A percentile compares a stretch with the other conserved stretches of the same genome.
These are phyloP conservation scores for Leccinellum rugosiceps DNA, from an alignment of 768 basidiomycete species.

Conservation along the genomic window DNA sequence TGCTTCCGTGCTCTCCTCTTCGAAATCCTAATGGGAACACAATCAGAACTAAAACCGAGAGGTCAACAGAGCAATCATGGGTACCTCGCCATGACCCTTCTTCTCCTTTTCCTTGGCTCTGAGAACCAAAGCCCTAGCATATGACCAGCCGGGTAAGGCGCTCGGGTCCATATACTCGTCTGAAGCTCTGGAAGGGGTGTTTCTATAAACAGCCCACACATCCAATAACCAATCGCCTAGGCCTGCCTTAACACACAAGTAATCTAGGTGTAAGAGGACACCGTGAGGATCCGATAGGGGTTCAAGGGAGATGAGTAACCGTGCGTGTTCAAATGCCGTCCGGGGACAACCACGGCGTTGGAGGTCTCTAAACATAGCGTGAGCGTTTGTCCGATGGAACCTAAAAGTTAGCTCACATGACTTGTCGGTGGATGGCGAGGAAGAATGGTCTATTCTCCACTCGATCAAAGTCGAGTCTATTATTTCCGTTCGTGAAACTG, in stretches of 20 bases:
- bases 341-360: slow-evolving; percentile 86
- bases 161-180: slow-evolving; percentile 46
- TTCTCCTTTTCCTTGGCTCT: slow-evolving; percentile 47
- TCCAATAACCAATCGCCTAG: slow-evolving; percentile 81
- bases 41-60: slow-evolving; percentile 1
- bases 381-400: neutral
- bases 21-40: slow-evolving; percentile 40
- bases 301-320: slow-evolving; percentile 82
- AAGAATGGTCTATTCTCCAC: slow-evolving; percentile 95
- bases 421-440: slow-evolving; percentile 79
- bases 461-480: slow-evolving; percentile 83
- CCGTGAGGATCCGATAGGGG: slow-evolving; percentile 90
- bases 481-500: slow-evolving; percentile 76
- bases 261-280: slow-evolving; percentile 77
- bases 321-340: slow-evolving; percentile 88
- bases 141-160: slow-evolving; percentile 75
- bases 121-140: slow-evolving; percentile 67
- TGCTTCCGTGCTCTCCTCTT: slow-evolving; percentile 56
- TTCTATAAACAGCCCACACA: slow-evolving; percentile 38
- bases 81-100: slow-evolving; percentile 40
- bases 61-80: neutral
- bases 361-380: slow-evolving; percentile 55
- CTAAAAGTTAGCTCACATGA: slow-evolving; percentile 52
- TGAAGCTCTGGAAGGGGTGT: slow-evolving; percentile 3
- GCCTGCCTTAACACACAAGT: slow-evolving; percentile 76